Evolutionary conservation across 768 basidiomycete genomes (phyloP).

Genomic region (Kwoniella bestiolae): DNA sequence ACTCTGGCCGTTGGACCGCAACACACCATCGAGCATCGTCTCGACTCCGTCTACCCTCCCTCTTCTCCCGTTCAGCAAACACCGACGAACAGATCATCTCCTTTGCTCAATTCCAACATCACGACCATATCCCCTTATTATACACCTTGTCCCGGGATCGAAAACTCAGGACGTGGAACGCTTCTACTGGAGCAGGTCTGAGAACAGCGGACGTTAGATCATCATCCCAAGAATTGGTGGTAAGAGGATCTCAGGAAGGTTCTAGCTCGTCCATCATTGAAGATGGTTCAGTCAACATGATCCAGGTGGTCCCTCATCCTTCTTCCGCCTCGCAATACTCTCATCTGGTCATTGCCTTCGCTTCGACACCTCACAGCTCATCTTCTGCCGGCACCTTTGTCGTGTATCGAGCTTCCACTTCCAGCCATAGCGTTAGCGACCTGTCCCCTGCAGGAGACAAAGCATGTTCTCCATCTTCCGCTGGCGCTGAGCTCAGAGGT

Average conservation of each 20-base stretch:
- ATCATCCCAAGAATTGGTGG: conserved; percentile 47
- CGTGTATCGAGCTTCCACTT: conserved; percentile 56
- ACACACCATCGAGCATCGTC: conserved; percentile 40
- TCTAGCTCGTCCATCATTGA: conserved; percentile 10
- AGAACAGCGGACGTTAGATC: conserved; percentile 60
- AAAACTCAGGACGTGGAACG: conserved; percentile 80
- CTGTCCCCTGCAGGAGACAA: conserved; percentile 30
- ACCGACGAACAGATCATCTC: conserved; percentile 43
- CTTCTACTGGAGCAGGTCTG: conserved; percentile 69
- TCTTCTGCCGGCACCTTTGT: conserved; percentile 80
- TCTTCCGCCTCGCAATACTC: conserved; percentile 55
- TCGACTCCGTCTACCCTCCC: conserved; percentile 40
- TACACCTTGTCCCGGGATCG: conserved; percentile 89
- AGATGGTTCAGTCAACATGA: conserved; percentile 53
- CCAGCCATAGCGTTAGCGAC: conserved; percentile 26
- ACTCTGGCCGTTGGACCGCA: conserved; percentile 36
- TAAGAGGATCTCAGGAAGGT: conserved; percentile 36
- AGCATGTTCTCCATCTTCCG: conserved; percentile 54
- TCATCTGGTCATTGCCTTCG: conserved; percentile 71
- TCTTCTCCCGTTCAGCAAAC: conserved; percentile 38
- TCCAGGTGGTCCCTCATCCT: conserved; percentile 65
- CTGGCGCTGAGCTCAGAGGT: conserved; percentile 38
- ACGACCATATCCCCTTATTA: conserved; percentile 14
- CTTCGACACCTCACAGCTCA: conserved; percentile 69
- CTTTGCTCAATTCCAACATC: conserved; percentile 29